Percentiles rank a stretch among this genome's conserved stretches.
These are phyloP conservation scores for Umbilicus rupestris DNA, from an alignment of 164 flowering plant species.

Conservation along the genomic window DNA sequence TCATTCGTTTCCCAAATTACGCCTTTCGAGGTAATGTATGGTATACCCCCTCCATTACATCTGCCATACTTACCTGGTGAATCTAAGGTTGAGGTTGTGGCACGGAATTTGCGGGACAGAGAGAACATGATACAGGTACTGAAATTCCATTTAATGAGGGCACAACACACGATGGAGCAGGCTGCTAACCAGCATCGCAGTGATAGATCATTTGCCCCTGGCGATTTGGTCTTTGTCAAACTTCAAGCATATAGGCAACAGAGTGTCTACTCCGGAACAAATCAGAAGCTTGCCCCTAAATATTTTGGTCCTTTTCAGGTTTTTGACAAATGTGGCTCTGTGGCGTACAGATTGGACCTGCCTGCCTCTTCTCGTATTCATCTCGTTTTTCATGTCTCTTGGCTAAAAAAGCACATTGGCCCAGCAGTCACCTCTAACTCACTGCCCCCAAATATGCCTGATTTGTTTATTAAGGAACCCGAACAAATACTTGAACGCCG, in stretches of 20 bases:
- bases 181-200: background rate
- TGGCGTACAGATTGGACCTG: background rate
- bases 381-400: constrained; percentile 3
- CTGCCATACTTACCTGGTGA: background rate
- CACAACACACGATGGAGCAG: background rate
- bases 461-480: background rate
- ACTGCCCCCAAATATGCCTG: background rate
- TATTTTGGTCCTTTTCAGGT: background rate
- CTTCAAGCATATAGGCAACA: background rate
- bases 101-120: background rate
- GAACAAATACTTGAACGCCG: background rate
- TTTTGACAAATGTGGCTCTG: background rate
- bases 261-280: background rate
- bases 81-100: background rate
- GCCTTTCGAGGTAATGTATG: constrained; percentile 8
- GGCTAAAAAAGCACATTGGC: background rate
- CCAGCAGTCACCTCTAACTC: background rate
- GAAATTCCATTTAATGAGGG: background rate
- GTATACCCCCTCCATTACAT: background rate
- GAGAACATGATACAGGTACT: background rate
- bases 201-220: background rate
- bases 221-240: background rate
- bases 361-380: background rate
- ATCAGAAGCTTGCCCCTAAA: background rate
- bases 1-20: background rate